These are phyloP conservation scores for Trichosporon sp. DNA, from an alignment of 1,284 basidiomycete genomes.

Conservation along the genomic window DNA sequence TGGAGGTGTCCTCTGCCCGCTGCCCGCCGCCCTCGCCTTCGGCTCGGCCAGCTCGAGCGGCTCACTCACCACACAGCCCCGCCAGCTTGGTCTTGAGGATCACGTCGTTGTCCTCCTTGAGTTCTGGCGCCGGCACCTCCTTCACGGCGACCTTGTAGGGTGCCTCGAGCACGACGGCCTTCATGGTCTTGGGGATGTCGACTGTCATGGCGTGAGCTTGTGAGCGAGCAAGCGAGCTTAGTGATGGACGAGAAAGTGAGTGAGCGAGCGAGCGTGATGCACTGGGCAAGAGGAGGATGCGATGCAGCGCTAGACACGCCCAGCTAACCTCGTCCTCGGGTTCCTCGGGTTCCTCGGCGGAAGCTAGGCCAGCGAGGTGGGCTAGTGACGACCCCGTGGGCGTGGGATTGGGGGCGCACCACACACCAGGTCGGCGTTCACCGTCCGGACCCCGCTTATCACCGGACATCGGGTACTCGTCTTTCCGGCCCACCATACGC, in stretches of 20 bases:
- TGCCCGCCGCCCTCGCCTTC: neutral
- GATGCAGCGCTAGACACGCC: neutral
- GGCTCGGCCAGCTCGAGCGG: neutral
- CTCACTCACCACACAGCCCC: constrained; percentile 41
- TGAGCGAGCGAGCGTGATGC: neutral
- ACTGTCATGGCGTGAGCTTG: constrained; percentile 9
- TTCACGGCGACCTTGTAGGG: constrained; percentile 33
- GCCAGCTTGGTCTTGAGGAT: constrained; percentile 36
- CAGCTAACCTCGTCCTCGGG: neutral
- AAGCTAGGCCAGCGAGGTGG: neutral
- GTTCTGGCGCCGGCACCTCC: constrained; percentile 29
- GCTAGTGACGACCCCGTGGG: neutral
- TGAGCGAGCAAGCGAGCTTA: neutral
- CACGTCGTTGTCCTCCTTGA: constrained; percentile 32
- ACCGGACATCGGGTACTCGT: neutral
- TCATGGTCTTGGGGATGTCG: constrained; percentile 27
- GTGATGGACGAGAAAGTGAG: neutral
- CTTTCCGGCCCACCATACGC: neutral
- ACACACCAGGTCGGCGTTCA: neutral
- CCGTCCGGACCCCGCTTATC: constrained; percentile 5
- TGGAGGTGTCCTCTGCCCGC: neutral
- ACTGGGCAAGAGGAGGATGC: neutral
- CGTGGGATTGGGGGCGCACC: neutral
- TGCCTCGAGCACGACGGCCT: constrained; percentile 38
- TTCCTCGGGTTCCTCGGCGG: no score